A percentile compares a stretch with the other conserved stretches of the same genome.
These are phyloP conservation scores for Primulina huaijiensis DNA, from an alignment of 257 asterid species.

Conservation along the genomic window DNA sequence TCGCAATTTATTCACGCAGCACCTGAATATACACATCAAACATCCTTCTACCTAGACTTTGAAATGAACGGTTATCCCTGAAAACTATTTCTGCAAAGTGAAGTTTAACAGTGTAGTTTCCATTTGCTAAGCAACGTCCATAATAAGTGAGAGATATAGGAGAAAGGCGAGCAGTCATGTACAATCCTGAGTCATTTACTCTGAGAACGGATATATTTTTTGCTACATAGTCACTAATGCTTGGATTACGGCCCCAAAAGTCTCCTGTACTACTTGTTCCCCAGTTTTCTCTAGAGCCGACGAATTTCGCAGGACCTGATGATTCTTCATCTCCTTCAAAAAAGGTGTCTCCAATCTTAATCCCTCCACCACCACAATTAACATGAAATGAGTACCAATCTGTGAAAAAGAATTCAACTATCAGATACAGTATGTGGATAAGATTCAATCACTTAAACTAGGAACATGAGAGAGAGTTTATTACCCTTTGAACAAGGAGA, in stretches of 20 bases:
- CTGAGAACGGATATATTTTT: conserved; percentile 38
- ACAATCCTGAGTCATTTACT: conserved; percentile 38
- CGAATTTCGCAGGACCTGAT: conserved; percentile 40
- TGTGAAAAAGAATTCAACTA: conserved; percentile 19
- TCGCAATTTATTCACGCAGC: not conserved
- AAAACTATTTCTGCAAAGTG: conserved; percentile 59
- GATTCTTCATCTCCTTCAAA: conserved; percentile 43
- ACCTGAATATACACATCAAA: conserved; percentile 74
- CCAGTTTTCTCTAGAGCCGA: conserved; percentile 34
- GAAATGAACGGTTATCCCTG: conserved; percentile 45
- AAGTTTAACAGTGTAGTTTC: conserved; percentile 58
- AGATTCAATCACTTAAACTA: not conserved
- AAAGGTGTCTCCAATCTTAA: conserved; percentile 26
- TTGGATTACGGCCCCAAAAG: conserved; percentile 28
- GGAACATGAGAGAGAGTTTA: not conserved
- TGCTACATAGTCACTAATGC: conserved; percentile 26
- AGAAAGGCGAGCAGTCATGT: conserved; percentile 48
- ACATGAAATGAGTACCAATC: conserved; percentile 46
- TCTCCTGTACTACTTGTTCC: conserved; percentile 54
- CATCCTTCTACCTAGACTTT: conserved; percentile 58
- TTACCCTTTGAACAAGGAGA: conserved; percentile 41
- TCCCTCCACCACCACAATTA: conserved; percentile 49
- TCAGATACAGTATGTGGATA: not conserved
- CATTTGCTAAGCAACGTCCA: conserved; percentile 63
- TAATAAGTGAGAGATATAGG: conserved; percentile 56